Evolutionary conservation across 1,284 basidiomycete genomes (phyloP).

Genomic region (Exsudoporus floridanus): DNA sequence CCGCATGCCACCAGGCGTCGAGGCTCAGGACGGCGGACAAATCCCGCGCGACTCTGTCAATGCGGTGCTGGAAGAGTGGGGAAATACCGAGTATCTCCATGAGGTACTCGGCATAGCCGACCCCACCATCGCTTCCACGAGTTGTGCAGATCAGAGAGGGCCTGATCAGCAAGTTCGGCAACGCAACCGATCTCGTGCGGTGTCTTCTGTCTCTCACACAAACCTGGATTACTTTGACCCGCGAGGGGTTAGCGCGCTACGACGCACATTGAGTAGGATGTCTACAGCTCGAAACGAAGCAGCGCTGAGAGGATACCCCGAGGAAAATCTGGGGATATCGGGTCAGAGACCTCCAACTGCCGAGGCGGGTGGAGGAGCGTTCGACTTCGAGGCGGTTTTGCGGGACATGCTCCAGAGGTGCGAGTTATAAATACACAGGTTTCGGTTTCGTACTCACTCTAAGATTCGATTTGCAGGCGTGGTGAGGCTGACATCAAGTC

Average conservation of each 20-base stretch:
- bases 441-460: neutral
- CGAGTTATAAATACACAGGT: neutral
- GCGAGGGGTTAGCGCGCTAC: conserved; percentile 36
- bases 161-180: neutral
- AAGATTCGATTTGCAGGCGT: conserved; percentile 15
- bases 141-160: neutral
- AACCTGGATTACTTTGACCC: conserved; percentile 43
- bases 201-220: conserved; percentile 6
- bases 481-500: conserved; percentile 30
- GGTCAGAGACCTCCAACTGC: neutral
- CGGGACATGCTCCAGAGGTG: conserved; percentile 33
- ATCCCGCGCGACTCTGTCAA: conserved; percentile 3
- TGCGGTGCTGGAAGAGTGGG: conserved; percentile 5
- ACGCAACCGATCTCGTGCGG: neutral
- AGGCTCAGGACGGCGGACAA: neutral
- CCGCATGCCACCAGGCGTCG: conserved; percentile 13
- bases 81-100: conserved; percentile 17
- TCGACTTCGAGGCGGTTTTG: conserved; percentile 36
- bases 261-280: conserved; percentile 26
- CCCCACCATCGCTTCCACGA: neutral
- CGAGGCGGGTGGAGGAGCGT: conserved; percentile 10
- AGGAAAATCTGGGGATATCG: neutral
- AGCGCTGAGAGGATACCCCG: neutral
- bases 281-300: conserved; percentile 11
- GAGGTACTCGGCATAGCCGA: conserved; percentile 8